Base-by-base conservation (phyloP, 352 stramenopile genomes). In the Pythium dissimile region DNA sequence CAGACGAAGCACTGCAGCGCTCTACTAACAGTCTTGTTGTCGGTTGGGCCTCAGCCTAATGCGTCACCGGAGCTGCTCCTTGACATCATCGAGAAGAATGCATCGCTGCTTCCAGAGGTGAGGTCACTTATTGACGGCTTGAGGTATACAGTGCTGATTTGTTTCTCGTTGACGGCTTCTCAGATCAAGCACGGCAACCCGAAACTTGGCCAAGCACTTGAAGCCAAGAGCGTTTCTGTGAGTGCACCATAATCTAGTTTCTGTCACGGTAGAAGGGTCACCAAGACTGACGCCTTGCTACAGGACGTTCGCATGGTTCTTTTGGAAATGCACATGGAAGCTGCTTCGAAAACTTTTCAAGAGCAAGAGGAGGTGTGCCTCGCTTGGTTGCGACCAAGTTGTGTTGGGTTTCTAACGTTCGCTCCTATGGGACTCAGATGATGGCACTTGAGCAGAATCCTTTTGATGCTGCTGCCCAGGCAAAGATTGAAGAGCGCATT, bases 321-420 rank as follows among this genome's bases (percentile, higher is more conserved):
- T 12, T 71, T 95, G 62, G 79, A 92, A 54, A 90, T 93, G 60
- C 72, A 93, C 69, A 95, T 95, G 85, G 75, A 89, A 30, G 71
- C 72, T 28, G 85, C 83, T 2, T 80, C 83, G n/a, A 70, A 73
- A 2, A 80, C 77, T 32, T 92, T 92, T 48, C 62, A 95, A n/a
- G 80, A 93, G 57, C 71, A 95, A 31, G 75, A 91, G 53, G 81
- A 92, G 53, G 77, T 87, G 31, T 30, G 45, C n/a, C n/a, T n/a
- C n/a, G n/a, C n/a, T n/a, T n/a, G n/a, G 9, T 51, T 18, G 7
- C 7, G 38, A 4, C 18, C 9, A 26, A 24, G 21, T 16, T 41
- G 20, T 13, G 13, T 35, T 35, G 8, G 31, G 24, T 27, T 27
- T 23, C 43, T 47, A 15, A 50, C 26, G 28, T 26, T 34, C 3